Evolutionary conservation across 2,329 filamentous ascomycete genomes (phyloP).

Genomic region (Chaetomiaceae sp.): DNA sequence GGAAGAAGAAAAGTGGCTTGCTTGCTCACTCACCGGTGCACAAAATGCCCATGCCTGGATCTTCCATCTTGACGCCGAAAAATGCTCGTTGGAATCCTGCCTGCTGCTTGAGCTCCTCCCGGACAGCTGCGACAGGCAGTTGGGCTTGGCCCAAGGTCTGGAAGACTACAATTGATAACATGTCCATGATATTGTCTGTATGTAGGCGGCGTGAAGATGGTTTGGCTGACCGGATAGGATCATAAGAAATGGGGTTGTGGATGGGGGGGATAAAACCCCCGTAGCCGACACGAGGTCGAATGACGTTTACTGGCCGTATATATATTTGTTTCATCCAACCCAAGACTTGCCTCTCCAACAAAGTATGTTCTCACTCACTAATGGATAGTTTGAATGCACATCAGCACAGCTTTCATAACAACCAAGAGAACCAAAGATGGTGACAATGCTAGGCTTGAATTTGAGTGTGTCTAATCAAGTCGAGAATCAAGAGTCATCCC

Average conservation of each 20-base stretch:
- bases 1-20: background rate
- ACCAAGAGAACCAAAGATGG: background rate
- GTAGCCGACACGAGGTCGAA: too few relatives aligned
- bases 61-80: constrained; percentile 20
- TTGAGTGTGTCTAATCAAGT: constrained; percentile 32
- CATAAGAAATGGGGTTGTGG: too few relatives aligned
- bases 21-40: constrained; percentile 11
- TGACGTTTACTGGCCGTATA: background rate
- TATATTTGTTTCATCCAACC: background rate
- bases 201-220: too few relatives aligned
- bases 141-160: constrained; percentile 4
- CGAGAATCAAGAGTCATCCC: constrained; percentile 33
- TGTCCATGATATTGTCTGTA: constrained; percentile 7
- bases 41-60: constrained; percentile 12
- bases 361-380: background rate
- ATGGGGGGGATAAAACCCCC: too few relatives aligned
- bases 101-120: constrained; percentile 14
- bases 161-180: constrained; percentile 9
- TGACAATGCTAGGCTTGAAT: constrained; percentile 31
- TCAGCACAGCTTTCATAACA: background rate
- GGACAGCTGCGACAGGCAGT: background rate
- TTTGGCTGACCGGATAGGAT: too few relatives aligned
- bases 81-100: constrained; percentile 12
- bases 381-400: background rate
- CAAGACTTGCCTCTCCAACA: too few relatives aligned